Base-by-base conservation (phyloP, 352 stramenopile species). In the Pythium folliculosum region DNA sequence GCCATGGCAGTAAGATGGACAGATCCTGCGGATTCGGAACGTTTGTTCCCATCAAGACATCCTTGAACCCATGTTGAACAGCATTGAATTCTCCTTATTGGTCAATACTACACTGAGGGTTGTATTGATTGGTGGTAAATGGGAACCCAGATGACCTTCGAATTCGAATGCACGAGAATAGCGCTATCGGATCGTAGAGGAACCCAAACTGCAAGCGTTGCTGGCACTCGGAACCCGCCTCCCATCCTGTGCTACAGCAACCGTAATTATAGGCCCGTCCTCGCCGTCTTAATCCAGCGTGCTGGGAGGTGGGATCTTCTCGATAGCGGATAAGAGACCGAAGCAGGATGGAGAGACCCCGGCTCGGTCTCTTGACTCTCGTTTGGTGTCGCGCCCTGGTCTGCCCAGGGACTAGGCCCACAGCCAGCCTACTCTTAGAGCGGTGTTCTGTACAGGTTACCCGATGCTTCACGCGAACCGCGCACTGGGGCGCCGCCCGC, bases 311-410 rank as follows among this genome's bases (percentile, higher is more conserved):
- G 13, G 19, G 51, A 45, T 58, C 30, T 58, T 45, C 40, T 47
- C 17, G 14, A 13, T 13, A 21, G 40, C 35, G 10, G 37, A 62
- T 62, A 53, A 62, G 55, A 62, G 55, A 62, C 40, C 43, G 55
- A 62, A 43, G 40, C 19, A 32, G 23, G 9, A 56, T 5, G 19
- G 6, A 35, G 47, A 53, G 23, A 12, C 47, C 22, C 6, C 9
- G 12, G 19, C 49, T 38, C 5, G 19, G 30, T 47, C 52, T 48
- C 35, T 59, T n/a, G 30, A 30, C 52, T 32, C 30, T 23, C 22
- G 22, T 37, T 61, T 49, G 40, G 40, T 67, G 50, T 67, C 60
- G 50, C 49, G 25, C 60, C 60, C 60, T 67, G 50, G 60, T 67
- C 60, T 55, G 60, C 60, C 49, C 60, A 67, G 60, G n/a, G 60